Evolutionary conservation across 768 basidiomycete genomes (phyloP).

Genomic region (Termitomyces sp.): DNA sequence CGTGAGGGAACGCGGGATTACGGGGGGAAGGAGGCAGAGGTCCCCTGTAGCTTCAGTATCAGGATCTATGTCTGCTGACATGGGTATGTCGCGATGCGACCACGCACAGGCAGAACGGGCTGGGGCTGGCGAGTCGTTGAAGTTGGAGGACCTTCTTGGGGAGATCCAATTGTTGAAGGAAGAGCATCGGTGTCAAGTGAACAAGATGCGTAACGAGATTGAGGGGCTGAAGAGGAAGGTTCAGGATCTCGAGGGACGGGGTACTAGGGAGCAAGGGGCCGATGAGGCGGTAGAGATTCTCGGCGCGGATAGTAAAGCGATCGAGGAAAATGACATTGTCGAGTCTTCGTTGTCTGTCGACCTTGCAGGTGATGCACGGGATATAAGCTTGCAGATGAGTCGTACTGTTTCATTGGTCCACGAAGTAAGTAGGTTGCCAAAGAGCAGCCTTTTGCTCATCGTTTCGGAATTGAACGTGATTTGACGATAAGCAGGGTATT

Average conservation of each 20-base stretch:
- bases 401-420: neutral
- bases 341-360: neutral
- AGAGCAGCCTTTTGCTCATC: neutral
- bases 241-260: neutral
- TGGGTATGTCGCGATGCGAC: neutral
- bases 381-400: neutral
- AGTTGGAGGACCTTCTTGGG: neutral
- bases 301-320: neutral
- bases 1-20: neutral
- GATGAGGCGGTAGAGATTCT: neutral
- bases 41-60: neutral
- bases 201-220: conserved; percentile 6
- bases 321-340: neutral
- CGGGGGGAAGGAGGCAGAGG: neutral
- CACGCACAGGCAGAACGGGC: neutral
- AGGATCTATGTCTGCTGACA: neutral
- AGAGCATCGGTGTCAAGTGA: conserved; percentile 2
- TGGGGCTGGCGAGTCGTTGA: neutral
- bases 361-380: neutral
- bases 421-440: neutral
- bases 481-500: neutral
- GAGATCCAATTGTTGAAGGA: neutral
- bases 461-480: neutral
- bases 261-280: neutral
- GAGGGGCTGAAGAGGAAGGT: conserved; percentile 9